Evolutionary conservation across 2,329 filamentous ascomycete species (phyloP).

Genomic region (Fusarium xylarioides): DNA sequence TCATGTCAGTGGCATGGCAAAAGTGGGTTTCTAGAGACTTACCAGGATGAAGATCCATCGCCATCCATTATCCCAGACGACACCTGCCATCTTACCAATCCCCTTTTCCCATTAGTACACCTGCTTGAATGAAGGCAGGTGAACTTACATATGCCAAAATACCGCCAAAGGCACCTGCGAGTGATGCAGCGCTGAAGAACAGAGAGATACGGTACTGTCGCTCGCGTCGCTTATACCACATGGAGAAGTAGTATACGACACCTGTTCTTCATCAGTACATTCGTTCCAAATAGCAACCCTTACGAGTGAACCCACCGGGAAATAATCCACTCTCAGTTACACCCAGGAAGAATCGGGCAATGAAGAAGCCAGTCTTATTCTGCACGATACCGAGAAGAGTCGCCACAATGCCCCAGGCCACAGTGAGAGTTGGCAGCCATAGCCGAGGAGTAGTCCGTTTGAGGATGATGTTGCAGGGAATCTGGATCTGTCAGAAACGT

Average conservation of each 20-base stretch:
- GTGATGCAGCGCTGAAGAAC: conserved; percentile 64
- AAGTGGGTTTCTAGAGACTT: neutral
- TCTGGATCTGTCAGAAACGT: conserved; percentile 48
- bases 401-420: conserved; percentile 64
- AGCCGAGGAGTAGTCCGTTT: conserved; percentile 66
- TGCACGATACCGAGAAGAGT: conserved; percentile 60
- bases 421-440: conserved; percentile 66
- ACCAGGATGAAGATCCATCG: conserved; percentile 70
- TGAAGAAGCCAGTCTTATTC: conserved; percentile 60
- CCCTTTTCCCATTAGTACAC: conserved; percentile 47
- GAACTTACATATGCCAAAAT: conserved; percentile 61
- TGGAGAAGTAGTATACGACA: conserved; percentile 60
- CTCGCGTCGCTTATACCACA: conserved; percentile 66
- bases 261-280: neutral
- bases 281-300: fast-evolving
- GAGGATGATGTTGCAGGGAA: conserved; percentile 70
- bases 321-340: conserved; percentile 63
- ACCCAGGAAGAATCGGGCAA: conserved; percentile 64
- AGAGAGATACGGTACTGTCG: conserved; percentile 64
- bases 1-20: neutral
- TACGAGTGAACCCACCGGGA: conserved; percentile 46
- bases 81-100: conserved; percentile 62
- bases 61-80: conserved; percentile 63
- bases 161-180: conserved; percentile 66
- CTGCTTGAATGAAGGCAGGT: fast-evolving